Evolutionary conservation across 169 alveolate genomes (phyloP), one percentile per base, ranked within the genome.

Genomic region (Neospora caninum): DNA sequence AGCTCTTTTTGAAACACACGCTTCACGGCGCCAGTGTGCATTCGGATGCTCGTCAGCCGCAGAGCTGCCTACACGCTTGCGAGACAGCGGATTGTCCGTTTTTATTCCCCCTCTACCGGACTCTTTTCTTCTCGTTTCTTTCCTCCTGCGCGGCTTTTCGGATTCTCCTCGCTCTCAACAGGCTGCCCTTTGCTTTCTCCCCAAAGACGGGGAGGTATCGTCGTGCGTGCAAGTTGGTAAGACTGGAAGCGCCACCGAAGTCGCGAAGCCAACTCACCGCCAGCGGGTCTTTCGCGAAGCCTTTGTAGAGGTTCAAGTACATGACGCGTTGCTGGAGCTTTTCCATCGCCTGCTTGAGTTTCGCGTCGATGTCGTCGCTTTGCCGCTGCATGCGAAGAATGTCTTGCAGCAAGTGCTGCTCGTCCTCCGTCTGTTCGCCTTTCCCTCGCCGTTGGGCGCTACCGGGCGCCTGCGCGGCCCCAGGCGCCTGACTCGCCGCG

Each of bases 271-370:
- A 10, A 10, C 73, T 31, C 49, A 89, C 92, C 64, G 42, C 67
- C 36, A 45, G 36, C 2, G 92, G 92, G 38, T 88, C 84, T 25
- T 53, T 58, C 27, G 92, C 92, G 36, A 88, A 88, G 6, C 80
- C 80, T 31, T 36, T 58, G 83, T 36, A 88, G 38, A 88, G 54
- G 41, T 58, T 53, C 39, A 20, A 43, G 64, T 36, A 58, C 92
- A 64, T 54, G 53, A 88, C 84, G 0, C 83, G 53, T 49, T 58
- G 92, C 34, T 58, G 92, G 31, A 88, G 38, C 38, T 54, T 45
- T 58, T 58, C 73, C 84, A 88, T 4, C 36, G 42, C 31, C 42
- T 38, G 22, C 31, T 9, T 0, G 36, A 88, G 53, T 58, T 53
- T 43, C 43, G n/a, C 36, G n/a, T 86, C 92, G 22, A 86, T 9